phyloP scores from a whole-genome alignment of 169 alveolate species.

The Plasmodium cynomolgi region DNA sequence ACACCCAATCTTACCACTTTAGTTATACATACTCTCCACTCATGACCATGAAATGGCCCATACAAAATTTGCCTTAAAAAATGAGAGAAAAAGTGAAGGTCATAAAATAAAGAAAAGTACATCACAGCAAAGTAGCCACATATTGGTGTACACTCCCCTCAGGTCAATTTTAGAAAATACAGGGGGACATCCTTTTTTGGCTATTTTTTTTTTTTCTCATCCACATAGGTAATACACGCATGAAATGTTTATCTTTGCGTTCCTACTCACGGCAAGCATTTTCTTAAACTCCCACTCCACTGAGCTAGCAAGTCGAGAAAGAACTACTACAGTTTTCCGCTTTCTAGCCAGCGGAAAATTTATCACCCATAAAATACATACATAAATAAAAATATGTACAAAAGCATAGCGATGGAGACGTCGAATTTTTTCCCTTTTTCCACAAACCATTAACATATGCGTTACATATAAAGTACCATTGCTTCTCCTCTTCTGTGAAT shows the following conservation, averaged over 20 bases:
- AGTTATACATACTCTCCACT: neutral
- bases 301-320: neutral
- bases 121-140: neutral
- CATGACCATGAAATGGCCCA: neutral
- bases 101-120: neutral
- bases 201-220: neutral
- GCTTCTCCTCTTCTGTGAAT: neutral
- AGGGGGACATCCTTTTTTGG: neutral
- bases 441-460: neutral
- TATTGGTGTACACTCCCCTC: neutral
- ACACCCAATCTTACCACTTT: neutral
- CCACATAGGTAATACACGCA: neutral
- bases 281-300: neutral
- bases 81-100: neutral
- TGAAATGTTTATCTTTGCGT: neutral
- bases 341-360: neutral
- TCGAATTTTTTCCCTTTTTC: neutral
- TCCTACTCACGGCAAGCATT: neutral
- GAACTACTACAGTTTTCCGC: neutral
- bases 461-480: neutral
- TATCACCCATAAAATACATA: neutral
- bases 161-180: neutral
- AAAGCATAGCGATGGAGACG: neutral
- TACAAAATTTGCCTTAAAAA: neutral
- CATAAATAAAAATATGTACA: neutral